These are phyloP conservation scores for Rhamnella rubrinervis DNA, from an alignment of 331 rosid species.

Conservation along the genomic window DNA sequence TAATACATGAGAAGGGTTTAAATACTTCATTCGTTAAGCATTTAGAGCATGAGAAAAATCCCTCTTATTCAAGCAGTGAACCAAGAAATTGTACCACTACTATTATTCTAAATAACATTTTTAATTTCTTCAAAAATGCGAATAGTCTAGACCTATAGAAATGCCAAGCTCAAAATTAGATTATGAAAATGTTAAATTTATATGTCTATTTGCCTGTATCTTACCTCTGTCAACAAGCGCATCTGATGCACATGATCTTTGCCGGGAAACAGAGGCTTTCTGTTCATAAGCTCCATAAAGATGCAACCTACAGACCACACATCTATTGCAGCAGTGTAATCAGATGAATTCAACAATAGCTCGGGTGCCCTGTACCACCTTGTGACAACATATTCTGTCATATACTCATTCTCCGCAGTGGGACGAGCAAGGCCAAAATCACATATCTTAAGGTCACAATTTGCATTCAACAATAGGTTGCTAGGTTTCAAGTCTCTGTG, in stretches of 20 bases:
- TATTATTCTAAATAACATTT: not conserved
- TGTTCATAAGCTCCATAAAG: constrained; percentile 94
- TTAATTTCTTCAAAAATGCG: not conserved
- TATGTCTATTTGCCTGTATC: constrained; percentile 1
- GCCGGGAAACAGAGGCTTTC: constrained; percentile 91
- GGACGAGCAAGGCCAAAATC: constrained; percentile 98
- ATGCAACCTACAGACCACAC: constrained; percentile 99
- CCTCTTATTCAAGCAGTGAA: constrained; percentile 2
- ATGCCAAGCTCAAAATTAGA: not conserved
- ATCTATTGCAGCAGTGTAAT: constrained; percentile 88
- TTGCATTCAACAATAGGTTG: constrained; percentile 80
- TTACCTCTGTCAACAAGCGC: constrained; percentile 94
- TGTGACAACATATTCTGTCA: constrained; percentile 97
- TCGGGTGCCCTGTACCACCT: constrained; percentile 99
- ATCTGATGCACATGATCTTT: constrained; percentile 89
- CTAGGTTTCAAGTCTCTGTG: constrained; percentile 96
- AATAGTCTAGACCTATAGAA: not conserved
- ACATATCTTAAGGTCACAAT: constrained; percentile 91
- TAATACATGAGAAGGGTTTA: not conserved
- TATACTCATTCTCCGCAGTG: constrained; percentile 69
- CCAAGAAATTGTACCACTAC: not conserved
- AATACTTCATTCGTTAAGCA: not conserved
- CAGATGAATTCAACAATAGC: constrained; percentile 85
- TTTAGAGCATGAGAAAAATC: not conserved
- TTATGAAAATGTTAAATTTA: constrained; percentile 1